phyloP scores from a whole-genome alignment of 2,329 filamentous ascomycete genomes.

The Exophiala xenobiotica region DNA sequence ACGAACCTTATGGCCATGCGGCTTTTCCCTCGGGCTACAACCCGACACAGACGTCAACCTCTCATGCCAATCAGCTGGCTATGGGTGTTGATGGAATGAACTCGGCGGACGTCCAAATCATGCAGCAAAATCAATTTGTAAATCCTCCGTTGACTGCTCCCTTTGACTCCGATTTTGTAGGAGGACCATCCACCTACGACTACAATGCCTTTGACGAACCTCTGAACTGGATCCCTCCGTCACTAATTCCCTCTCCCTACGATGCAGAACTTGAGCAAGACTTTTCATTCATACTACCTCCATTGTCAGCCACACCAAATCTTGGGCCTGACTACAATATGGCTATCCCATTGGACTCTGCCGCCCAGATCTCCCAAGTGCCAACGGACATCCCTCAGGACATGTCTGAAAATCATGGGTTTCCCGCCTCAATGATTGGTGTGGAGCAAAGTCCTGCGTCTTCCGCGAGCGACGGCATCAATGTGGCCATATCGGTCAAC shows the following conservation, averaged over 20 bases:
- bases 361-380: conserved; percentile 10
- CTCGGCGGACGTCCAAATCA: neutral
- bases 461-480: conserved; percentile 23
- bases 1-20: neutral
- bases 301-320: conserved; percentile 14
- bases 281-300: conserved; percentile 27
- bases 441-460: conserved; percentile 24
- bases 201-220: conserved; percentile 38
- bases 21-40: neutral
- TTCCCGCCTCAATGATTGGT: conserved; percentile 6
- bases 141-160: conserved; percentile 3
- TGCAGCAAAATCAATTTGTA: conserved; percentile 9
- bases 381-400: conserved; percentile 50
- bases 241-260: conserved; percentile 38
- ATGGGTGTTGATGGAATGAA: neutral
- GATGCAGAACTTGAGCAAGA: conserved; percentile 42
- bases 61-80: neutral
- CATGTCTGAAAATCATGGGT: conserved; percentile 3
- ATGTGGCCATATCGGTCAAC: conserved; percentile 9
- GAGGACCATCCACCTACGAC: conserved; percentile 31
- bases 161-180: conserved; percentile 11
- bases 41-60: neutral
- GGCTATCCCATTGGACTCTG: conserved; percentile 13
- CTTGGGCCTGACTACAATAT: conserved; percentile 18
- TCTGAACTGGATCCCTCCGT: conserved; percentile 40